These are phyloP conservation scores for Beta vulgaris DNA, from an alignment of 148 eudicot species.

Conservation along the genomic window DNA sequence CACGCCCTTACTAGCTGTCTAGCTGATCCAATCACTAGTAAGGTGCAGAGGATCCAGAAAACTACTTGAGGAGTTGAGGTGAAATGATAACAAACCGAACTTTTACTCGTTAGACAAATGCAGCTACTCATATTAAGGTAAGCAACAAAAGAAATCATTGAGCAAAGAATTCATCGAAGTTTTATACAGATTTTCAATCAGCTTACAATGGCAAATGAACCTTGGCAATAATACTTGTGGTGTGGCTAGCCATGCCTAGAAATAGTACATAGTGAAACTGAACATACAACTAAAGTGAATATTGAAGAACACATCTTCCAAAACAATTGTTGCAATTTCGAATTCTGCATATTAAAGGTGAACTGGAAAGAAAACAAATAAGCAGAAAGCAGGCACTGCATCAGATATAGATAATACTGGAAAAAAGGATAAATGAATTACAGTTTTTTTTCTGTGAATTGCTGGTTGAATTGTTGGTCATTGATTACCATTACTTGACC, in stretches of 20 bases:
- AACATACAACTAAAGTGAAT: slow-evolving; percentile 13
- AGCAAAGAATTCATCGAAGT: not conserved
- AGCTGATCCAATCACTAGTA: too few species aligned
- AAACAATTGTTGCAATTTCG: slow-evolving; percentile 14
- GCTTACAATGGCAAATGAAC: slow-evolving; percentile 2
- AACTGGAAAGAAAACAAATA: not conserved
- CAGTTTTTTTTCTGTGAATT: slow-evolving; percentile 9
- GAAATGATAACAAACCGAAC: not conserved
- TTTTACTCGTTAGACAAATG: not conserved
- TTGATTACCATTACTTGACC: slow-evolving; percentile 38
- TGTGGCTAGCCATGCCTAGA: slow-evolving; percentile 1
- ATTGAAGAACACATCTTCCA: slow-evolving; percentile 9
- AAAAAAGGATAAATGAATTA: slow-evolving; percentile 15
- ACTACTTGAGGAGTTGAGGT: too few species aligned
- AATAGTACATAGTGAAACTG: slow-evolving; percentile 19
- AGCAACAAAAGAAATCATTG: not conserved
- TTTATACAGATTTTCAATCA: not conserved
- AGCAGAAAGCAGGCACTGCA: slow-evolving; percentile 14
- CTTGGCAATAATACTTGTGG: not conserved
- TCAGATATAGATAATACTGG: not conserved
- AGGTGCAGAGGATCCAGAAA: too few species aligned
- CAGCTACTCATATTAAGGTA: not conserved
- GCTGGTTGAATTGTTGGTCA: slow-evolving; percentile 25
- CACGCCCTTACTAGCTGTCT: too few species aligned
- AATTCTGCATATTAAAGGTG: slow-evolving; percentile 13